Conservation (phyloP, 2,329 filamentous ascomycete genomes). For the Fusarium guadeloupense region DNA sequence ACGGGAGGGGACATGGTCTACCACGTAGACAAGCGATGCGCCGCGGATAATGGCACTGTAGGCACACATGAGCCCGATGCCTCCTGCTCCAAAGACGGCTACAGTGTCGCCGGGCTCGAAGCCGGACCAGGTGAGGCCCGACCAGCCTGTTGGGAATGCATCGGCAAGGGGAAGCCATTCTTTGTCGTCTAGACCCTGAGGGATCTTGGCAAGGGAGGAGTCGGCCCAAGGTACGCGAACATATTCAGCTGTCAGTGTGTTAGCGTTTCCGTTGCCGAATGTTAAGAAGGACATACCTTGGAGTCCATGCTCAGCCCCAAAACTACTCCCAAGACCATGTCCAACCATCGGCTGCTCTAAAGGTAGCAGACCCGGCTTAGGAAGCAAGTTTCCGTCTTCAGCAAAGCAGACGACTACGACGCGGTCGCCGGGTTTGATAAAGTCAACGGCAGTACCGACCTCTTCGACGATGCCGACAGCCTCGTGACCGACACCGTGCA, state of each 20-base stretch:
- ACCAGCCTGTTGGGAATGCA: constrained; percentile 20
- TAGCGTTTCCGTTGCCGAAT: accelerated
- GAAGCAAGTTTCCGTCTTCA: constrained; percentile 6
- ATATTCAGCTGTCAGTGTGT: constrained; percentile 10
- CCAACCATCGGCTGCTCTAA: not conserved
- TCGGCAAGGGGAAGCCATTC: constrained; percentile 16
- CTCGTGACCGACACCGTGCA: not conserved
- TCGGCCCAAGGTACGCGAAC: constrained; percentile 9
- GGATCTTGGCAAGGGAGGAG: constrained; percentile 8
- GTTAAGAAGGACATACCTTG: not conserved
- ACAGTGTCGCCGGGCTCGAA: constrained; percentile 24
- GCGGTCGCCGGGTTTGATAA: constrained; percentile 6
- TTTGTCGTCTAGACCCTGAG: not conserved
- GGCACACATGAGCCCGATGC: constrained; percentile 14
- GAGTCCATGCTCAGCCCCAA: not conserved
- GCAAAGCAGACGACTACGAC: not conserved
- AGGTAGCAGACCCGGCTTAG: not conserved
- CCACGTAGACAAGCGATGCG: constrained; percentile 21
- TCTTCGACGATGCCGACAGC: constrained; percentile 5
- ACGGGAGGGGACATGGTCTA: constrained; percentile 16
- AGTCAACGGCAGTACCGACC: constrained; percentile 14
- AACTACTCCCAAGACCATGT: not conserved
- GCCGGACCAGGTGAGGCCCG: constrained; percentile 1
- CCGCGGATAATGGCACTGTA: constrained; percentile 29
- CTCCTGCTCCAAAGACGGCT: constrained; percentile 21